Percentiles rank a stretch among this genome's conserved stretches.
Conservation (phyloP, 2,329 filamentous ascomycete genomes). For the Paecilomyces dactylethromorphus region DNA sequence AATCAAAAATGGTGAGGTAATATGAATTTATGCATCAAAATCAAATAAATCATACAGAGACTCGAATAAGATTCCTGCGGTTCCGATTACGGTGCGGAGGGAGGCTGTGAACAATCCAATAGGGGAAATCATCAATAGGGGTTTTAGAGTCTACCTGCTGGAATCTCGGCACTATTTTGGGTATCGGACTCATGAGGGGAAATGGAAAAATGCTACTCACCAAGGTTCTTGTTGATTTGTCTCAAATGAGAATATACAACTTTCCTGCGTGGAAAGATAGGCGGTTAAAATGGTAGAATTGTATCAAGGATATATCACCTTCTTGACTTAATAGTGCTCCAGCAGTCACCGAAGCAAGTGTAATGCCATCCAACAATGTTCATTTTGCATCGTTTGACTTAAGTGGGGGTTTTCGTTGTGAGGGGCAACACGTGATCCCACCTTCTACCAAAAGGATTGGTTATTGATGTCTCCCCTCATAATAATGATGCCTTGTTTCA, state of each 20-base stretch:
- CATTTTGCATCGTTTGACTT: conserved; percentile 19
- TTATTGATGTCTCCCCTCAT: not conserved
- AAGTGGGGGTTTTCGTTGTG: conserved; percentile 5
- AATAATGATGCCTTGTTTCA: not conserved
- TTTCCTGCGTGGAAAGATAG: not conserved
- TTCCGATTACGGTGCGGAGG: not conserved
- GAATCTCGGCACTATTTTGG: not conserved
- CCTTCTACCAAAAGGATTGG: not conserved
- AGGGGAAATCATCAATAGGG: not conserved
- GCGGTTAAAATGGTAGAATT: not conserved
- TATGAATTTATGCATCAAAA: not conserved
- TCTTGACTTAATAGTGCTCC: not conserved
- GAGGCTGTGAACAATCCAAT: not conserved
- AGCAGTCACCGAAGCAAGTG: not conserved
- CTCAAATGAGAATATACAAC: not conserved
- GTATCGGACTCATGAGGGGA: not conserved
- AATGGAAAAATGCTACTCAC: not conserved
- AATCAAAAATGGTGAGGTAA: not conserved
- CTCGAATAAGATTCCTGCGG: not conserved
- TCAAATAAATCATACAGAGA: not conserved
- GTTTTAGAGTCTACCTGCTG: not conserved
- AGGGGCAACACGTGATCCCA: not conserved
- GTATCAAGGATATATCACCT: not conserved
- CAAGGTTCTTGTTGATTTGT: not conserved
- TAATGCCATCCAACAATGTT: conserved; percentile 10